Percentiles rank a stretch among this genome's conserved stretches.
Conservation (phyloP, 2,329 filamentous ascomycete species). For the Ambrosiella xylebori region DNA sequence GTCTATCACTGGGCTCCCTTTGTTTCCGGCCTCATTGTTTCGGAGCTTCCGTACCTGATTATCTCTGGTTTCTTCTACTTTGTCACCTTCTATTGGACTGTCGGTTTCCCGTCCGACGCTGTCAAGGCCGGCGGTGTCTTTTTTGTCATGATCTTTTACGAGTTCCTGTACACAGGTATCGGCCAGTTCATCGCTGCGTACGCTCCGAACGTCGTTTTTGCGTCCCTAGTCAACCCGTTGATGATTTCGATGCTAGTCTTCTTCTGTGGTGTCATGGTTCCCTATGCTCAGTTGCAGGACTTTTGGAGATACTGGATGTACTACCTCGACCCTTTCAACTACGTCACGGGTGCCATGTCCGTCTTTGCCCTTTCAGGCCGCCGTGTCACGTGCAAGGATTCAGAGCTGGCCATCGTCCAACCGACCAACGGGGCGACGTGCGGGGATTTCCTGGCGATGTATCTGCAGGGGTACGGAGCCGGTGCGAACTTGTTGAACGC, state of each 20-base stretch:
- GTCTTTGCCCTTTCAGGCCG: slow-evolving; percentile 32
- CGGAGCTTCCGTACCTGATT: slow-evolving; percentile 53
- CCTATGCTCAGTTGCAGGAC: slow-evolving; percentile 39
- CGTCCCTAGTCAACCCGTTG: slow-evolving; percentile 38
- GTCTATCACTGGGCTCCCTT: slow-evolving; percentile 47
- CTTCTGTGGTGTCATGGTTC: slow-evolving; percentile 62
- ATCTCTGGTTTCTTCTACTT: slow-evolving; percentile 49
- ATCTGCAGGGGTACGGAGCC: slow-evolving; percentile 29
- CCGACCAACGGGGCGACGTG: slow-evolving; percentile 30
- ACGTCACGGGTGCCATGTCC: slow-evolving; percentile 39
- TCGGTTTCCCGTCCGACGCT: slow-evolving; percentile 29
- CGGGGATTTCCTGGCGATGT: slow-evolving; percentile 36
- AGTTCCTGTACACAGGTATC: slow-evolving; percentile 42
- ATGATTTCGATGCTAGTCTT: slow-evolving; percentile 41
- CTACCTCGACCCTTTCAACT: slow-evolving; percentile 44
- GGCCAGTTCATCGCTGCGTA: slow-evolving; percentile 48
- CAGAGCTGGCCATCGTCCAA: slow-evolving; percentile 28
- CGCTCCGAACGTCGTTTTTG: slow-evolving; percentile 42
- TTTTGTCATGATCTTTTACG: slow-evolving; percentile 40
- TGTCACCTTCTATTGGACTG: slow-evolving; percentile 35
- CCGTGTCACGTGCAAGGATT: slow-evolving; percentile 27
- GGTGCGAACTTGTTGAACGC: slow-evolving; percentile 36
- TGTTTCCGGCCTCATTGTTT: slow-evolving; percentile 45
- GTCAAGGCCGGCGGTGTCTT: slow-evolving; percentile 33
- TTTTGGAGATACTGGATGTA: slow-evolving; percentile 58